Evolutionary conservation across 176 grass and related monocot genomes (phyloP), one percentile per base, ranked within the genome.

Genomic region (Triticum dicoccoides): DNA sequence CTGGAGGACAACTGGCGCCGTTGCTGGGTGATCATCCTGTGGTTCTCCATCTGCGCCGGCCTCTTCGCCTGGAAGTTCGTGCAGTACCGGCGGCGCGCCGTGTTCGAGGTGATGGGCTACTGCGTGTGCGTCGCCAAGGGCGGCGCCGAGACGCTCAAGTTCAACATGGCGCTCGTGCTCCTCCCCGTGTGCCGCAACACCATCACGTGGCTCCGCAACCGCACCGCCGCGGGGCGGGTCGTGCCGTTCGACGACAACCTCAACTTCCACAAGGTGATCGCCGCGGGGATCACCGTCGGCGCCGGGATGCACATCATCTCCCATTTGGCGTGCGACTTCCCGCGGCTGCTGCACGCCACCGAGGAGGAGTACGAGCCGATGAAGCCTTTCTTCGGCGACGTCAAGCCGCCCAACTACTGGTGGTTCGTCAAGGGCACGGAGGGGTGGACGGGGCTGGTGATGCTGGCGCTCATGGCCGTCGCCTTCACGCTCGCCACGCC

Each of bases 181-280:
- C 92, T 99, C 4, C 97, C 97, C 0, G 94, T 99, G 6, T 99
- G 94, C 92, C 94, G 97, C n/a, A 99, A 99, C 94, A 94, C 97
- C 76, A 91, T 99, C 89, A 99, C 97, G 12, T 99, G 97, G 97
- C 14, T 99, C 33, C 88, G 97, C 44, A 96, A 94, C 89, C 87
- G 89, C 30, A 79, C 89, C 58, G 82, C 45, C 9, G 71, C 85
- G 1, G 89, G 72, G 0, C 49, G 86, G 18, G 81, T 72, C 4
- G 76, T 97, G 3, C 97, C 97, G 0, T 97, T 99, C 84, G 97
- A 99, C 86, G 97, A 99, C 91, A 99, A 94, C 87, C 87, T 99
- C 85, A 99, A 97, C 61, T 99, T 99, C 89, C 97, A 99, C 89
- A 99, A 97, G 97, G 93, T 99, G 38, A 90, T 99, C 29, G 97